Evolutionary conservation across 768 basidiomycete species (phyloP).

Genomic region (Pleurotus cornucopiae): DNA sequence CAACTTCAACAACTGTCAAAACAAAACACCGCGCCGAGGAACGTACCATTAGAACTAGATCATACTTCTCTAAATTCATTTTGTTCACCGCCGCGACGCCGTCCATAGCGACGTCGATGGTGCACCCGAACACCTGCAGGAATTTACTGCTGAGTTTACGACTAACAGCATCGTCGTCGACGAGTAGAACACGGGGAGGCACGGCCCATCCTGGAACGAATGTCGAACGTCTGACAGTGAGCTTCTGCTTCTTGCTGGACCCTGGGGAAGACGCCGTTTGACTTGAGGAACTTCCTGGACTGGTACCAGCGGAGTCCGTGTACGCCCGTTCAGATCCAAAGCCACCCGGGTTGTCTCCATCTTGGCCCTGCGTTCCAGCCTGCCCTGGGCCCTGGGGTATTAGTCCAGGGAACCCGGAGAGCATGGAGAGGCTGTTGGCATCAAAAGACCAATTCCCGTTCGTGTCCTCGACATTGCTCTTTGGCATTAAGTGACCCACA

Average conservation of each 20-base stretch:
- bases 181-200: constrained; percentile 84
- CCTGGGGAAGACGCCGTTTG: constrained; percentile 10
- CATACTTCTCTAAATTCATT: constrained; percentile 96
- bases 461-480: constrained; percentile 41
- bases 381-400: not conserved
- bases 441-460: constrained; percentile 65
- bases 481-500: constrained; percentile 70
- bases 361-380: constrained; percentile 9
- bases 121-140: constrained; percentile 92
- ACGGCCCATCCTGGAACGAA: constrained; percentile 91
- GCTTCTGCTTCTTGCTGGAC: constrained; percentile 30
- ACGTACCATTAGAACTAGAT: constrained; percentile 88
- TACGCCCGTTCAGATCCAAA: not conserved
- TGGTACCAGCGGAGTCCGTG: not conserved
- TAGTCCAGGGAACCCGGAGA: constrained; percentile 9
- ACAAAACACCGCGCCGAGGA: constrained; percentile 13
- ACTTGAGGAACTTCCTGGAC: constrained; percentile 11
- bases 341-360: constrained; percentile 10
- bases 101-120: constrained; percentile 91
- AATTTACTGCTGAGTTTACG: constrained; percentile 88
- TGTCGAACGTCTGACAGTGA: constrained; percentile 71
- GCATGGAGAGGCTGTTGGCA: constrained; percentile 23
- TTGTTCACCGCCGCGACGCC: constrained; percentile 90
- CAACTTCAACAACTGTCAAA: constrained; percentile 8
- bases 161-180: constrained; percentile 94